Conservation (phyloP, 1,284 basidiomycete species). For the Microbotryum saponariae region DNA sequence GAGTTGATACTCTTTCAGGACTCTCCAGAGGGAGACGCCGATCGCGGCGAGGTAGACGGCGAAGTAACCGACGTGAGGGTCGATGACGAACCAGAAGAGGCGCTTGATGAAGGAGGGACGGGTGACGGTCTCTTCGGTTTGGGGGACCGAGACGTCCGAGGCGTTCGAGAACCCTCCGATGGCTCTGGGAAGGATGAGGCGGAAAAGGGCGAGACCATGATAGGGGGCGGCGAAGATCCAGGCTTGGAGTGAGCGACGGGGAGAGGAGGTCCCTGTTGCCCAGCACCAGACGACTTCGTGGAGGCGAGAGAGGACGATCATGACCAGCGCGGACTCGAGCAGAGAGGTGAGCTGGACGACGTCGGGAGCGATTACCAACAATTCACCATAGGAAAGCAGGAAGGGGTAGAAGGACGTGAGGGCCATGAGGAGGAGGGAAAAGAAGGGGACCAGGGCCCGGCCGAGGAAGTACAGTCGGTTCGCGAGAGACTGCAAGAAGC, state of each 20-base stretch:
- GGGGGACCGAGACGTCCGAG: slow-evolving; percentile 24
- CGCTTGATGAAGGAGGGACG: slow-evolving; percentile 22
- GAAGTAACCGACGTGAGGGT: slow-evolving; percentile 27
- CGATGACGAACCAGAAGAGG: slow-evolving; percentile 22
- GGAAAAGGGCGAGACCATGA: slow-evolving; percentile 31
- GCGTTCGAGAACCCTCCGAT: slow-evolving; percentile 31
- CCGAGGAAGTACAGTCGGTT: slow-evolving; percentile 25
- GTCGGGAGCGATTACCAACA: slow-evolving; percentile 25
- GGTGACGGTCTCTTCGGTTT: slow-evolving; percentile 17
- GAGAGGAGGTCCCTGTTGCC: slow-evolving; percentile 22
- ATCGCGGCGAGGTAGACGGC: slow-evolving; percentile 24
- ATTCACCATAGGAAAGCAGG: slow-evolving; percentile 32
- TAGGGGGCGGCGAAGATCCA: slow-evolving; percentile 35
- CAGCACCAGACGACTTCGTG: slow-evolving; percentile 30
- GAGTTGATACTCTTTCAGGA: slow-evolving; percentile 22
- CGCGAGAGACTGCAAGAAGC: slow-evolving; percentile 19
- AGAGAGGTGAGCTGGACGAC: slow-evolving; percentile 30
- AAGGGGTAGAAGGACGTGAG: slow-evolving; percentile 32
- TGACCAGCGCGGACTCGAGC: slow-evolving; percentile 27
- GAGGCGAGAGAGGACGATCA: slow-evolving; percentile 27
- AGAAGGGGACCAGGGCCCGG: slow-evolving; percentile 29
- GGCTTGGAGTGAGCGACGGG: slow-evolving; percentile 30
- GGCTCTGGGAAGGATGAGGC: slow-evolving; percentile 28
- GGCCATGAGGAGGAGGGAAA: slow-evolving; percentile 30
- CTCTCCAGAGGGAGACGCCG: slow-evolving; percentile 29